Conservation (phyloP, 305 asterid genomes). For the Fraxinus ornus region DNA sequence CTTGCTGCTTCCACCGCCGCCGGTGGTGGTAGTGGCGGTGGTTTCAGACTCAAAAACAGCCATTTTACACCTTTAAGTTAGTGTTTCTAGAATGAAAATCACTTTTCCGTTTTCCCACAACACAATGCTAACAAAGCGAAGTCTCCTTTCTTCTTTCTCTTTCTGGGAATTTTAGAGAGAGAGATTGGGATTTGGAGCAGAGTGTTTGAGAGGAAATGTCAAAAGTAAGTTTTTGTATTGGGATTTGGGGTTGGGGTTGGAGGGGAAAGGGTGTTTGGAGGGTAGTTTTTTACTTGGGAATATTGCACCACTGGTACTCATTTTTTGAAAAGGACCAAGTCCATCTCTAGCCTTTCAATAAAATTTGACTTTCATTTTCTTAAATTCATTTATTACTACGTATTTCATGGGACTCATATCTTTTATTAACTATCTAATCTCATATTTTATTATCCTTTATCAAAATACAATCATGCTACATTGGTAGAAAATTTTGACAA, state of each 20-base stretch:
- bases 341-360: background rate
- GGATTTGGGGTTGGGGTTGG: slow-evolving; percentile 12
- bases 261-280: background rate
- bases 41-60: background rate
- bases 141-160: background rate
- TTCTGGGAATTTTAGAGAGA: background rate
- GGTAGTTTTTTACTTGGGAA: background rate
- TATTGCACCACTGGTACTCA: background rate
- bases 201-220: background rate
- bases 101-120: background rate
- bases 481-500: too few species aligned
- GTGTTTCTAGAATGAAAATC: background rate
- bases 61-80: background rate
- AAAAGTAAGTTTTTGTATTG: slow-evolving; percentile 7
- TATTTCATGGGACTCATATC: too few species aligned
- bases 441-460: too few species aligned
- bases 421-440: too few species aligned
- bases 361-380: too few species aligned
- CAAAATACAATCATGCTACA: too few species aligned
- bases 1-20: slow-evolving; percentile 7
- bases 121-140: background rate
- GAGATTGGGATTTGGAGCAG: background rate
- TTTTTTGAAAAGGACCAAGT: background rate
- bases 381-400: too few species aligned
- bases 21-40: background rate